Evolutionary conservation across 1,284 basidiomycete species (phyloP).

Genomic region (Schizophyllum amplum): DNA sequence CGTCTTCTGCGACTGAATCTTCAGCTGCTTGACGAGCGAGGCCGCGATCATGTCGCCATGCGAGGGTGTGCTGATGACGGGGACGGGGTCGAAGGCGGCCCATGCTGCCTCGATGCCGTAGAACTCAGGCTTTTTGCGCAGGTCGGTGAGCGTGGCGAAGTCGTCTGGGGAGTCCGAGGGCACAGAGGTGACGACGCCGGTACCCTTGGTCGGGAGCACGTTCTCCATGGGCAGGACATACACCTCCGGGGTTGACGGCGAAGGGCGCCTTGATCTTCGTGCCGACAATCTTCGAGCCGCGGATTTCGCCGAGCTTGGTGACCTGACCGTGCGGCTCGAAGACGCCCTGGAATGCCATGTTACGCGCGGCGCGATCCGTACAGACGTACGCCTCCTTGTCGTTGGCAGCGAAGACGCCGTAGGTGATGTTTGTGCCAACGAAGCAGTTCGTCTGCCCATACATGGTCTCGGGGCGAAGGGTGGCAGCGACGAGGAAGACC

Average conservation of each 20-base stretch:
- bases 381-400: constrained; percentile 87
- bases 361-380: constrained; percentile 87
- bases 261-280: constrained; percentile 90
- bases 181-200: constrained; percentile 97
- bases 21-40: constrained; percentile 82
- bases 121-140: constrained; percentile 95
- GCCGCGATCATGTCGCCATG: constrained; percentile 92
- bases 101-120: constrained; percentile 94
- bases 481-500: constrained; percentile 91
- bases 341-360: constrained; percentile 95
- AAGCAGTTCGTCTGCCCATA: constrained; percentile 99
- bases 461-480: constrained; percentile 97
- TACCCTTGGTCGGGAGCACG: constrained; percentile 94
- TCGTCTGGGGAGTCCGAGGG: constrained; percentile 99
- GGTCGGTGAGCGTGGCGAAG: constrained; percentile 84
- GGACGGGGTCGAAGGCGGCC: constrained; percentile 80
- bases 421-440: constrained; percentile 87
- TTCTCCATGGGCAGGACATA: constrained; percentile 98
- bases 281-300: constrained; percentile 79
- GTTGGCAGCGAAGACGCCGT: constrained; percentile 86
- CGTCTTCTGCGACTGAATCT: constrained; percentile 97
- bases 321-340: constrained; percentile 65
- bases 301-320: constrained; percentile 67
- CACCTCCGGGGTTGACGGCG: constrained; percentile 76
- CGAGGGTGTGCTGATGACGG: constrained; percentile 83